phyloP scores from a whole-genome alignment of 768 basidiomycete genomes.

The Auricularia heimuer region DNA sequence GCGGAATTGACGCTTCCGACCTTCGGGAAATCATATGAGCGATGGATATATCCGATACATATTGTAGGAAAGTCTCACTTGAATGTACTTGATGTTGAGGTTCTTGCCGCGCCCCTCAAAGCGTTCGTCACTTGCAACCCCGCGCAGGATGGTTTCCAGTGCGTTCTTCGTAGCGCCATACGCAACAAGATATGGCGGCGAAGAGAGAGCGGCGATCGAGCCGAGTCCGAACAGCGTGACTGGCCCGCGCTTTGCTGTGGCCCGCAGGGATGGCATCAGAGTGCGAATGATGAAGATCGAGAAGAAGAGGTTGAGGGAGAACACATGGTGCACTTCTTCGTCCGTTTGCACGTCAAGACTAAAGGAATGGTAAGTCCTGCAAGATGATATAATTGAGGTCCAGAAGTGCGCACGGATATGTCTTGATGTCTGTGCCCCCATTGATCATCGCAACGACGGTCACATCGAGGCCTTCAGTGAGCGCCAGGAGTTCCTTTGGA shows the following conservation, averaged over 20 bases:
- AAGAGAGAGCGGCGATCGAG: constrained; percentile 5
- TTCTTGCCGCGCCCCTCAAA: background rate
- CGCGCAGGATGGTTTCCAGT: constrained; percentile 5
- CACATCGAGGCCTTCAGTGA: constrained; percentile 5
- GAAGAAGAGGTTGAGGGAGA: constrained; percentile 7
- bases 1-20: background rate
- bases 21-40: background rate
- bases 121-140: constrained; percentile 8
- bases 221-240: constrained; percentile 7
- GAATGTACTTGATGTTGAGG: background rate
- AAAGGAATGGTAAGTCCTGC: background rate
- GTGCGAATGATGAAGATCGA: constrained; percentile 7
- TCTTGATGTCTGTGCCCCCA: constrained; percentile 4
- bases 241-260: background rate
- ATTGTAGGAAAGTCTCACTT: background rate
- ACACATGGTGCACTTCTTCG: background rate
- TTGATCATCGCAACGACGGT: constrained; percentile 7
- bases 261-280: constrained; percentile 6
- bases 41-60: background rate
- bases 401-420: background rate
- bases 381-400: background rate
- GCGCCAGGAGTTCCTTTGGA: constrained; percentile 3
- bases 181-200: constrained; percentile 5
- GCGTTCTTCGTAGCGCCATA: constrained; percentile 8
- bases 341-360: constrained; percentile 9